Percentiles rank a stretch among this genome's conserved stretches.
These are phyloP conservation scores for Ogataea minuta DNA, from an alignment of 805 yeast genomes.

Conservation along the genomic window DNA sequence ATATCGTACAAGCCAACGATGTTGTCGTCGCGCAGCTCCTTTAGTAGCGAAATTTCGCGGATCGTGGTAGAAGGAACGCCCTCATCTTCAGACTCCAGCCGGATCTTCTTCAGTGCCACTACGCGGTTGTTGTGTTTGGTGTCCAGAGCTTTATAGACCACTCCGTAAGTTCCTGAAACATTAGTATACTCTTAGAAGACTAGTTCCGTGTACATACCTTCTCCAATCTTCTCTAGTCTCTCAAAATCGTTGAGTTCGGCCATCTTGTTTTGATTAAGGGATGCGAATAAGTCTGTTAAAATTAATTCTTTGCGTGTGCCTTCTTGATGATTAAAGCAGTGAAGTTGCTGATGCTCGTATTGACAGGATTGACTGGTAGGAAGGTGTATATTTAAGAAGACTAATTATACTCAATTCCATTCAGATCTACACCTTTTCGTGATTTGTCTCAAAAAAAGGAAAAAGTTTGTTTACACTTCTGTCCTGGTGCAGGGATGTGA, in stretches of 20 bases:
- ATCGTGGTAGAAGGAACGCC: constrained; percentile 99
- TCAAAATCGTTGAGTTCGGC: constrained; percentile 90
- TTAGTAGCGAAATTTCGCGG: constrained; percentile 89
- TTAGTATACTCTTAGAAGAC: neutral
- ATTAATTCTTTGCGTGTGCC: too few species aligned
- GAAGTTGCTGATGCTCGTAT: too few species aligned
- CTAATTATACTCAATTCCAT: constrained; percentile 2
- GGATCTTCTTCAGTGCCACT: constrained; percentile 92
- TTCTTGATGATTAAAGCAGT: too few species aligned
- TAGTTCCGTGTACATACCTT: constrained; percentile 50
- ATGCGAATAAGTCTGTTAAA: neutral
- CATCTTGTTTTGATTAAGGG: constrained; percentile 41
- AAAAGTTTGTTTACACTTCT: constrained; percentile 20
- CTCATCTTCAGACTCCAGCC: constrained; percentile 94
- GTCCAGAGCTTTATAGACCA: constrained; percentile 94
- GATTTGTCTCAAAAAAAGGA: constrained; percentile 20
- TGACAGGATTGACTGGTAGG: too few species aligned
- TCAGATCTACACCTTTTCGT: constrained; percentile 10
- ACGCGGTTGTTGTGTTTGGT: constrained; percentile 85
- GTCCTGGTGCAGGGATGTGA: constrained; percentile 6
- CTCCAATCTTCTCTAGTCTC: constrained; percentile 94
- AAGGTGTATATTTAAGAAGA: too few species aligned
- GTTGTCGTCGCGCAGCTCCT: constrained; percentile 91
- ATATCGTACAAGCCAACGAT: constrained; percentile 90
- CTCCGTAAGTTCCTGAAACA: constrained; percentile 81